Evolutionary conservation across 345 rosid species (phyloP).

Genomic region (Populus nigra): DNA sequence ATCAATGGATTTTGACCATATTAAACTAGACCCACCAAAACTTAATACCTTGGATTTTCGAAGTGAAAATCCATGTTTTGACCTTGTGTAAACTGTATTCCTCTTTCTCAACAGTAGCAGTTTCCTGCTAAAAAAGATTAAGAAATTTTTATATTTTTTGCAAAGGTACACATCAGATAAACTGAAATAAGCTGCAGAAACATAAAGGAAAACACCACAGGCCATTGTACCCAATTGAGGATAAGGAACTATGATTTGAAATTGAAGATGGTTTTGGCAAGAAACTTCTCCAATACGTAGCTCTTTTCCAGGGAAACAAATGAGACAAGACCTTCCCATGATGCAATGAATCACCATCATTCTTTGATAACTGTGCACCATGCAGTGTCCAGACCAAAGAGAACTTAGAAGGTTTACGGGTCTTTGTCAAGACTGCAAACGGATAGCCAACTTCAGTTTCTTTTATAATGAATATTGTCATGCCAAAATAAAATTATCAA

Average conservation of each 20-base stretch:
- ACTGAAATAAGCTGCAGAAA: conserved; percentile 24
- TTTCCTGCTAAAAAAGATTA: conserved; percentile 51
- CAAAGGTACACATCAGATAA: conserved; percentile 14
- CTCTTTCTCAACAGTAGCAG: conserved; percentile 66
- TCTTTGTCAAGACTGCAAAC: conserved; percentile 51
- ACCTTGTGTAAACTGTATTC: conserved; percentile 76
- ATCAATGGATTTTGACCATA: conserved; percentile 95
- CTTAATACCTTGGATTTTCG: conserved; percentile 85
- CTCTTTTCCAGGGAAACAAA: conserved; percentile 89
- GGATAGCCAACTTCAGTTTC: conserved; percentile 13
- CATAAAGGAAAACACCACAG: conserved; percentile 17
- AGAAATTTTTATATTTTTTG: conserved; percentile 18
- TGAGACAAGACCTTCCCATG: conserved; percentile 58
- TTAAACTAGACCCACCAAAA: conserved; percentile 84
- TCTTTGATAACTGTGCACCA: conserved; percentile 40
- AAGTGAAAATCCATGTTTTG: conserved; percentile 82
- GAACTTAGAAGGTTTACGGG: conserved; percentile 48
- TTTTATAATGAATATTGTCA: not conserved
- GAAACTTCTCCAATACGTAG: conserved; percentile 56
- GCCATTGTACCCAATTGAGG: conserved; percentile 54
- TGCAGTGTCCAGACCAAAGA: conserved; percentile 77
- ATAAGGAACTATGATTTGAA: conserved; percentile 41
- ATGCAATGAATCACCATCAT: conserved; percentile 32
- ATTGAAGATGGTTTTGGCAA: conserved; percentile 39
- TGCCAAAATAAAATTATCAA: conserved; percentile 4